Evolutionary conservation across 2,329 filamentous ascomycete genomes (phyloP), one percentile per base, ranked within the genome.

Genomic region (Talaromyces sp.): DNA sequence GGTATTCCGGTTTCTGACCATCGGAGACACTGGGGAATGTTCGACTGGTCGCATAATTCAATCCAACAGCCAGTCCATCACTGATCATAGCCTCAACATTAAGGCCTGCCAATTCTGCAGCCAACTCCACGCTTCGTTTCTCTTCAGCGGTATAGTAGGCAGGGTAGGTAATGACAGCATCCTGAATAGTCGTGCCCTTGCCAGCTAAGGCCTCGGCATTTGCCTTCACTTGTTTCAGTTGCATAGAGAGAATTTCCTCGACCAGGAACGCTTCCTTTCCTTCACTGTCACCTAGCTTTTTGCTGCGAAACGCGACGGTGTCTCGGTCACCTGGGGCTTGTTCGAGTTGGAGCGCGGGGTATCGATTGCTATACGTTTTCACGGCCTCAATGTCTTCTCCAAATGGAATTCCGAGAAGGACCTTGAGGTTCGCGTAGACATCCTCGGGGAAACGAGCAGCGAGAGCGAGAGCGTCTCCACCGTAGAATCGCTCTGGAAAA

Each of bases 201-300:
- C 91, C 92, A 61, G 92, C 92, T 69, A 96, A 77, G 52, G 80
- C 78, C 78, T 97, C 91, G 14, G 94, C 94, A 69, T 97, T 97
- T 72, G 86, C 86, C 74, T 89, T 89, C 67, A 97, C 86, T 75
- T 91, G 94, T 80, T 95, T 90, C 65, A 99, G 82, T 78, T 97
- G 87, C 94, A 99, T 99, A 54, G 92, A 92, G 71, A 99, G 77
- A 65, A 99, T 81, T 78, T 99, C 94, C 78, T 99, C 94, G 0
- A 97, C 88, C 68, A 90, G 84, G 70, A 86, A 88, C 17, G 79
- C 75, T 61, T 80, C 77, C 65, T 83, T 81, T 55, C 85, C 86
- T 64, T 90, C 86, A 65, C 88, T 85, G 41, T 85, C 80, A 11
- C 81, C 78, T 11, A 92, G 75, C 79, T 83, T 83, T 69, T 82